Base-by-base conservation (phyloP, 371 early-diverging fungal genomes). In the Capillidium heterosporum region DNA sequence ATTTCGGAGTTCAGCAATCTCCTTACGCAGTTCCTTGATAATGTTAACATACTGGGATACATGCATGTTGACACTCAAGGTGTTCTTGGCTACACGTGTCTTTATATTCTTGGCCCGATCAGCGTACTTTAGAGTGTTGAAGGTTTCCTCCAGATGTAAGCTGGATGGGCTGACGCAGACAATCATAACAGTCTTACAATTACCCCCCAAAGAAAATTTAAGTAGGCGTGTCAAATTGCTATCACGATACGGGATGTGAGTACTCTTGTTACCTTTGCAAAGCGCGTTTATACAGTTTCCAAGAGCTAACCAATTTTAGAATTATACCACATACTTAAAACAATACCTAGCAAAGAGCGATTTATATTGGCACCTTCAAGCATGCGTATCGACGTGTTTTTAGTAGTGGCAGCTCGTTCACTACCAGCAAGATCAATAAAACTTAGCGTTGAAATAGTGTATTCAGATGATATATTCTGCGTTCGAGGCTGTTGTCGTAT, bases 251-350 rank as follows among this genome's bases (percentile, higher is more conserved):
- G 87, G 85, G 19, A 90, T 74, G 65, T 81, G 80, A 17, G 64
- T 62, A 52, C 72, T 77, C 35, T 72, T 71, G 41, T 63, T 66
- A 26, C 73, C 71, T 46, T 79, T 81, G 57, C 78, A 82, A 13
- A 95, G 74, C 1, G 91, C 89, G 65, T 85, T 86, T 58, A 95
- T 94, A 59, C 92, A 91, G 68, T 91, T 93, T 51, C 88, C 90
- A 8, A 95, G 72, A 0, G 89, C 87, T 10, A 76, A 54, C n/a
- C n/a, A n/a, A n/a, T 8, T 73, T 63, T n/a, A 56, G 46, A 26
- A 63, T 17, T 54, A 57, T 61, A 70, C 69, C 19, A 69, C 8
- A n/a, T 31, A n/a, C 8, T 19, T n/a, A 3, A 26, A 44, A 44
- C 17, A 31, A 51, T 50, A 58, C 51, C 52, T 32, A 95, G 68